These are phyloP conservation scores for Saccharomyces hybrid DNA, from an alignment of 1,139 yeast species.

Conservation along the genomic window DNA sequence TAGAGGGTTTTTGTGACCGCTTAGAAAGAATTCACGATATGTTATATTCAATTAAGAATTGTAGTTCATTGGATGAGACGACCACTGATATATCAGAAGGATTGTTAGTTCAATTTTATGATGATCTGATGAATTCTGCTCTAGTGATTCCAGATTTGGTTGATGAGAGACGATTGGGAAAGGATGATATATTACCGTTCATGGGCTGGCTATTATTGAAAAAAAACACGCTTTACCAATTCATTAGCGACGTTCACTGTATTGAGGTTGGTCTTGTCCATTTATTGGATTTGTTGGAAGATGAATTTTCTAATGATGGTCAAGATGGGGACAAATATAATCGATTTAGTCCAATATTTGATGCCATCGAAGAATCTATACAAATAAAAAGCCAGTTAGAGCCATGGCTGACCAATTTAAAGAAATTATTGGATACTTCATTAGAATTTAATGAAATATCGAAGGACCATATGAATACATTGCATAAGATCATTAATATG, in stretches of 20 bases:
- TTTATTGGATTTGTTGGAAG: conserved; percentile 36
- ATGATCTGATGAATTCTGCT: neutral
- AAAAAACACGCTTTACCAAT: conserved; percentile 33
- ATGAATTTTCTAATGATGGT: conserved; percentile 11
- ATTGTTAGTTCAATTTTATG: neutral
- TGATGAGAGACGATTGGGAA: neutral
- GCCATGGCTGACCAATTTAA: conserved; percentile 32
- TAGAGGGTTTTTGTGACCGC: neutral
- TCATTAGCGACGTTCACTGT: conserved; percentile 36
- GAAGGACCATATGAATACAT: conserved; percentile 44
- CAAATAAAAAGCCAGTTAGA: conserved; percentile 39
- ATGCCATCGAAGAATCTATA: conserved; percentile 32
- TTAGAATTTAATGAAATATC: conserved; percentile 53
- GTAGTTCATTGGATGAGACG: neutral
- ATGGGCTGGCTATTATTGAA: neutral
- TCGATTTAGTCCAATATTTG: conserved; percentile 22
- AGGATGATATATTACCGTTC: neutral
- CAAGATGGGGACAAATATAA: conserved; percentile 11
- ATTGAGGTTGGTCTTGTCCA: conserved; percentile 45
- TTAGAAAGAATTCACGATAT: neutral
- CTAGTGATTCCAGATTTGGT: neutral
- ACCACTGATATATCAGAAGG: neutral
- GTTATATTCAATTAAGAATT: neutral
- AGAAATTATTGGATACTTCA: conserved; percentile 46
- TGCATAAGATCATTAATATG: conserved; percentile 44